Evolutionary conservation across 2,329 filamentous ascomycete genomes (phyloP), one percentile per base, ranked within the genome.

Genomic region (Raffaelea arxii): DNA sequence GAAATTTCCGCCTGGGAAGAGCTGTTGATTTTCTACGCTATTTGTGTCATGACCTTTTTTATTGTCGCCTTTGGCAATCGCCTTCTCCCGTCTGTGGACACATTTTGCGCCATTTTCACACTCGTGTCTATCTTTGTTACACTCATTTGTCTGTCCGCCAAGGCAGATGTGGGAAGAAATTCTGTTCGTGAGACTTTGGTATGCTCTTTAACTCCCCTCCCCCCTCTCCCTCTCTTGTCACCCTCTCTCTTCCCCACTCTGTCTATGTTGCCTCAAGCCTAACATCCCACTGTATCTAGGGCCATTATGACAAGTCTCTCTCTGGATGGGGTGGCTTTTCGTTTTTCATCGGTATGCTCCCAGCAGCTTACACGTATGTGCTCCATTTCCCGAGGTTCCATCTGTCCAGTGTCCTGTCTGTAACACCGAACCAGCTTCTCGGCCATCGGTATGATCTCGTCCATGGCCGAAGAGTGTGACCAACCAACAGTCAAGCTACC

Each of bases 141-240:
- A 11, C 62, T 74, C 48, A 60, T 75, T 46, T 75, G 69, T 63
- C 67, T 72, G 46, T 75, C 75, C 53, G 68, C 72, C 41, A 75
- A 46, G 42, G 49, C 49, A 10, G 27, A 36, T 19, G 40, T 30
- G 7, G 49, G 49, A 4, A 21, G 49, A 2, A 22, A 50, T 32
- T 44, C 46, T n/a, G n/a, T n/a, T n/a, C n/a, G 11, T 35, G 27
- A 4, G 27, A 19, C 18, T 11, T 21, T 9, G 47, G 46, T 5
- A 22, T 50, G 27, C 39, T 47, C 19, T 10, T 25, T 23, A 14
- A 21, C 2, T 25, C 16, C 30, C 21, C 5, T 19, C 9, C 37
- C 21, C 25, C 27, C 27, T 16, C 9, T 16, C 27, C 9, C 9
- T 44, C 21, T 41, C 27, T 16, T 16, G 16, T 16, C 27, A 30